Evolutionary conservation across 2,329 filamentous ascomycete species (phyloP), one percentile per base, ranked within the genome.

Genomic region (Tolypocladium pustulatum): DNA sequence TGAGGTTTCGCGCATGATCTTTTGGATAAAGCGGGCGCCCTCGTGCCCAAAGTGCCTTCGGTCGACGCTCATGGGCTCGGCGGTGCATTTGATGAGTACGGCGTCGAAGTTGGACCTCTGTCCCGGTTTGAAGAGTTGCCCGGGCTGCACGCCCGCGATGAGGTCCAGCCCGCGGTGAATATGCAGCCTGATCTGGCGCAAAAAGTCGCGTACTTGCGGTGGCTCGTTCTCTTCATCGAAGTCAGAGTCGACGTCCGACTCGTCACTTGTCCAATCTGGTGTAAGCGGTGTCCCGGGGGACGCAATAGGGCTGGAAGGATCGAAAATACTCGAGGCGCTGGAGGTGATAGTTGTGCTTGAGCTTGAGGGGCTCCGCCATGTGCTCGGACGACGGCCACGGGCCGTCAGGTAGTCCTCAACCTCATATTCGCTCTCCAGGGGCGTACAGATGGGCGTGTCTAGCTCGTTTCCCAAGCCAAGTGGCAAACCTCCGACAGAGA

Each of bases 171-270:
- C 64, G 7, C 59, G 60, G 56, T 65, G 64, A 2, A 66, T 60
- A 55, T 66, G 64, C 4, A 61, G 57, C 40, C 61, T 65, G 57
- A 66, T 66, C 38, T 63, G 61, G n/a, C 54, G 55, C 20, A 65
- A n/a, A 30, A 63, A 61, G 20, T 58, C 59, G 25, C 57, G 55
- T 13, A 63, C 49, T 20, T 57, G 53, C 2, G 58, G 41, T 1
- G 56, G 46, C 15, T 63, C 62, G 15, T 51, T 43, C 12, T 49
- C 41, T 5, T 62, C 60, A 1, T 64, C 62, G 4, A 57, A 55
- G n/a, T 63, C 63, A 25, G 57, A 57, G 52, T 59, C 61, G n/a
- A 54, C 58, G 38, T 61, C 61, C 49, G 59, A 37, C 27, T 59
- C 59, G 7, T 61, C 59, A 55, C 58, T 64, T 38, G 51, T 59